Conservation (phyloP, 1,284 basidiomycete species). For the Mycena citricolor region DNA sequence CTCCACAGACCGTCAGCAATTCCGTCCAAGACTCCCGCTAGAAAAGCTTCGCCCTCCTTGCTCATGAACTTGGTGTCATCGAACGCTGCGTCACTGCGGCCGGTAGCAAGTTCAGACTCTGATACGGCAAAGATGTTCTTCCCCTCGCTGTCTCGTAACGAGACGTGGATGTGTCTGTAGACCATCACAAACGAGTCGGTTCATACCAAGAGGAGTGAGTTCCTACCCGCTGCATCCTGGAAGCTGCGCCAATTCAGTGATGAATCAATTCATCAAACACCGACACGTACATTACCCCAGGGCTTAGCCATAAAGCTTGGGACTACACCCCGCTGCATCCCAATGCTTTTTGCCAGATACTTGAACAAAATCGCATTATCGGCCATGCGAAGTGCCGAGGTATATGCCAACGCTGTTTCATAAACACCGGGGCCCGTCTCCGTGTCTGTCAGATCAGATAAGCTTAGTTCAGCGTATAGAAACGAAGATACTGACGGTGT, state of each 20-base stretch:
- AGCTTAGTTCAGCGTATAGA: background rate
- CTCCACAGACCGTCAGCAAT: conserved; percentile 74
- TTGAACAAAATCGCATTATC: conserved; percentile 96
- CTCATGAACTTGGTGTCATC: conserved; percentile 86
- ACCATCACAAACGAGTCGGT: background rate
- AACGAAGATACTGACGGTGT: conserved; percentile 69
- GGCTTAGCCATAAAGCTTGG: conserved; percentile 99
- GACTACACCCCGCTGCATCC: conserved; percentile 84
- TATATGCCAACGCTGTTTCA: conserved; percentile 94
- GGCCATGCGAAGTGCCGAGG: conserved; percentile 81
- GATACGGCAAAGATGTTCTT: conserved; percentile 79
- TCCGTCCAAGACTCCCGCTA: conserved; percentile 88
- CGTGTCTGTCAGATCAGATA: conserved; percentile 64
- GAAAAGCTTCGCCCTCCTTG: conserved; percentile 85
- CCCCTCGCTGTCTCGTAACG: conserved; percentile 69
- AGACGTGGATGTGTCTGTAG: conserved; percentile 87
- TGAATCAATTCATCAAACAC: no score
- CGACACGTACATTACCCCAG: conserved; percentile 84
- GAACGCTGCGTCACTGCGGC: conserved; percentile 69
- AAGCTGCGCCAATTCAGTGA: conserved; percentile 47
- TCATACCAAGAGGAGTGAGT: background rate
- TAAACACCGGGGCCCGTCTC: conserved; percentile 94
- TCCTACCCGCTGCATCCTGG: conserved; percentile 88
- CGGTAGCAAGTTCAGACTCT: conserved; percentile 57
- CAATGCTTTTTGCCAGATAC: conserved; percentile 87